These are phyloP conservation scores for Houttuynia cordata DNA, from an alignment of 164 flowering plant genomes.

Conservation along the genomic window DNA sequence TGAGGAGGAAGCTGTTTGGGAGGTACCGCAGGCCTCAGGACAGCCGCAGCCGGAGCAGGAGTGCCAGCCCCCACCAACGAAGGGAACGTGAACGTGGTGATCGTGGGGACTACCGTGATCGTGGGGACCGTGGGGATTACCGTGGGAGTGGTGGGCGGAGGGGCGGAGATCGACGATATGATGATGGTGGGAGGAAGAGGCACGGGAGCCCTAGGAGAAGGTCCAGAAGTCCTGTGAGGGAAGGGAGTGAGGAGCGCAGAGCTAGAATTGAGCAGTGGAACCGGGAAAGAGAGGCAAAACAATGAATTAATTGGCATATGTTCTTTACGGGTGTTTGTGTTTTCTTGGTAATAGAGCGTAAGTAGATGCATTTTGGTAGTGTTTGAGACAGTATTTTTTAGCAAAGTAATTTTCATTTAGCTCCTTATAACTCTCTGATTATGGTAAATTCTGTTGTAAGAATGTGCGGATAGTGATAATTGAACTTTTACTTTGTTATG, in stretches of 20 bases:
- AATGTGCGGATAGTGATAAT: background rate
- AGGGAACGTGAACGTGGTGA: slow-evolving; percentile 23
- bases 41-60: slow-evolving; percentile 46
- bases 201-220: slow-evolving; percentile 23
- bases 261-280: slow-evolving; percentile 82
- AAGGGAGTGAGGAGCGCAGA: slow-evolving; percentile 68
- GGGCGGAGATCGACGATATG: slow-evolving; percentile 22
- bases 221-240: slow-evolving; percentile 46
- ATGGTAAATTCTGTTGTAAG: slow-evolving; percentile 1
- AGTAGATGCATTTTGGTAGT: background rate
- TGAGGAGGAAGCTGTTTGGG: slow-evolving; percentile 53
- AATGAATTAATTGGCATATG: slow-evolving; percentile 5
- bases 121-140: slow-evolving; percentile 8
- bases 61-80: slow-evolving; percentile 28
- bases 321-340: background rate
- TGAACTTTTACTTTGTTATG: no score
- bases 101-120: slow-evolving; percentile 13
- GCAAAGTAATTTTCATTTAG: background rate
- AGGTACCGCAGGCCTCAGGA: slow-evolving; percentile 25
- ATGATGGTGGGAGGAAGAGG: slow-evolving; percentile 20
- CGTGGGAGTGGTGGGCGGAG: slow-evolving; percentile 27
- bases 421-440: slow-evolving; percentile 1
- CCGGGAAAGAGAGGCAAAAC: slow-evolving; percentile 48
- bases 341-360: background rate
- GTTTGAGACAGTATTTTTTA: background rate